phyloP scores from a whole-genome alignment of 108 stramenopile species.

The Parietichytrium sp. region DNA sequence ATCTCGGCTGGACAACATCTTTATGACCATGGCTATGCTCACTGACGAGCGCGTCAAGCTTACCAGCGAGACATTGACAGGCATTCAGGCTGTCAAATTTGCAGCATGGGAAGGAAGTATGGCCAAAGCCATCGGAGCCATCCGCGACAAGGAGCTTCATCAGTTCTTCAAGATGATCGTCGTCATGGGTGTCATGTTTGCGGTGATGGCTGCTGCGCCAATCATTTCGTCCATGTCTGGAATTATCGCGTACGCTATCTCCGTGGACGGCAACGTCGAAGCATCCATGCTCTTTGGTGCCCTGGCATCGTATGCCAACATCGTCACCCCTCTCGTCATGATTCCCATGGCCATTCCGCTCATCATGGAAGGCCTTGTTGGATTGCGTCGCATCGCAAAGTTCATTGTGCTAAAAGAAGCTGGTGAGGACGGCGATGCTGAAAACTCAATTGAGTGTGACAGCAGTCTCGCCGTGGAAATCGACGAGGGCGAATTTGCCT shows the following conservation, averaged over 20 bases:
- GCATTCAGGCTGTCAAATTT: conserved; percentile 85
- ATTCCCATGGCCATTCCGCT: neutral
- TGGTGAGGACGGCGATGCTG: too few species aligned
- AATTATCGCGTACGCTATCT: neutral
- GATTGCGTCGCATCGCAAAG: neutral
- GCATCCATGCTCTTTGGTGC: neutral
- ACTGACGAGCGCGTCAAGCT: conserved; percentile 78
- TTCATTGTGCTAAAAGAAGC: neutral
- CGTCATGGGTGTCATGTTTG: neutral
- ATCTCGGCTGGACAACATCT: conserved; percentile 54
- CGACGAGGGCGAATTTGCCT: conserved; percentile 4
- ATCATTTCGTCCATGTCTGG: conserved; percentile 52
- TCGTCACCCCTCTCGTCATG: conserved; percentile 43
- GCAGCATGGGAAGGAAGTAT: conserved; percentile 96
- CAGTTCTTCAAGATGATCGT: conserved; percentile 2
- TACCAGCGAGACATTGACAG: conserved; percentile 75
- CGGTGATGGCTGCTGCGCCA: neutral
- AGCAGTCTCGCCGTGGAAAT: neutral
- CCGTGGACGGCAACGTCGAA: neutral
- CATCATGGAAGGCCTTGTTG: neutral
- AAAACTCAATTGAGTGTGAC: too few species aligned
- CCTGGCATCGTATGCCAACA: conserved; percentile 43
- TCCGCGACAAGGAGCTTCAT: conserved; percentile 72
- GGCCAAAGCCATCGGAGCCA: conserved; percentile 64
- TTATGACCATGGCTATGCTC: conserved; percentile 65